Percentiles rank a stretch among this genome's conserved stretches.
Evolutionary conservation across 768 basidiomycete species (phyloP).

Genomic region (Termitomyces sp.): DNA sequence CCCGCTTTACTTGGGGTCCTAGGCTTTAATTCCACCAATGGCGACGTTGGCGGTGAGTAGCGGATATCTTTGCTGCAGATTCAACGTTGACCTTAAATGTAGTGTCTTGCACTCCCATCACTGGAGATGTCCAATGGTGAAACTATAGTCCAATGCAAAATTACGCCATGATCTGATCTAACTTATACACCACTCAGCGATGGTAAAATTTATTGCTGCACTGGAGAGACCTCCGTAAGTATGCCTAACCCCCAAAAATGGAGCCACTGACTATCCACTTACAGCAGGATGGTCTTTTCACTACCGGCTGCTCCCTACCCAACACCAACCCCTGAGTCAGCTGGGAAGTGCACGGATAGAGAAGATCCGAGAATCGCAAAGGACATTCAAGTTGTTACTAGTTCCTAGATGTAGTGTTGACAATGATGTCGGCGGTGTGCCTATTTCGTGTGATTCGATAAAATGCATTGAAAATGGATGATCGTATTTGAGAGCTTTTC

Average conservation of each 20-base stretch:
- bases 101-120: constrained; percentile 15
- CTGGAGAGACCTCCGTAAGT: constrained; percentile 16
- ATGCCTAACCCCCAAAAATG: background rate
- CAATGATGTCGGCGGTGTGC: background rate
- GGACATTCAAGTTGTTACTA: background rate
- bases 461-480: too few relatives aligned
- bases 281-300: constrained; percentile 12
- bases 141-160: background rate
- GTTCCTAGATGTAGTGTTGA: background rate
- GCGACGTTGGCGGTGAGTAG: constrained; percentile 12
- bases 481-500: too few relatives aligned
- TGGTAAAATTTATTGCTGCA: constrained; percentile 15
- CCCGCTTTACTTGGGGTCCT: constrained; percentile 9
- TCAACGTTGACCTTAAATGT: background rate
- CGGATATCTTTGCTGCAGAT: background rate
- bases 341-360: background rate
- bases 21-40: constrained; percentile 2
- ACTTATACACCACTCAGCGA: background rate
- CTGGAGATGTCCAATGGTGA: constrained; percentile 3
- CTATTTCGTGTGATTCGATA: too few relatives aligned
- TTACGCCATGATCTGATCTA: background rate
- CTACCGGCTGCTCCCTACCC: constrained; percentile 12
- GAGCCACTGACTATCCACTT: background rate
- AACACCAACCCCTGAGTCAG: background rate
- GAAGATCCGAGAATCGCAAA: background rate